Conservation (phyloP, 2,329 filamentous ascomycete genomes). For the Colletotrichum orbiculare region DNA sequence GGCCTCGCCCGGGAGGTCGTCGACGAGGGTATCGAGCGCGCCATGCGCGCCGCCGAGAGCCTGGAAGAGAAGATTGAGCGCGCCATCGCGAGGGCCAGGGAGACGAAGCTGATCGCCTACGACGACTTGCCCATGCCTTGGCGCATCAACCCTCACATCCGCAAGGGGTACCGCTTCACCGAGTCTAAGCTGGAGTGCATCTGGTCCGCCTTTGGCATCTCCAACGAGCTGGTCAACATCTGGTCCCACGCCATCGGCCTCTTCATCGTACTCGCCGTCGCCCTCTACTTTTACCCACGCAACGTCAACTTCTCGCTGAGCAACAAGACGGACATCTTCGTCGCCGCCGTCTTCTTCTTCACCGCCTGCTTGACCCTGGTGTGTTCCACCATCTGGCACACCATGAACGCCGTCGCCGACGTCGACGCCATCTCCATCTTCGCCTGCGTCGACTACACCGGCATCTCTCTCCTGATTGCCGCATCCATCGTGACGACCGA, state of each 20-base stretch:
- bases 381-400: slow-evolving; percentile 98
- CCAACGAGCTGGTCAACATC: slow-evolving; percentile 97
- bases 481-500: slow-evolving; percentile 98
- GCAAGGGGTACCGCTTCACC: slow-evolving; percentile 90
- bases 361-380: slow-evolving; percentile 94
- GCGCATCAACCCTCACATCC: slow-evolving; percentile 95
- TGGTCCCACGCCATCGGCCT: slow-evolving; percentile 95
- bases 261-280: slow-evolving; percentile 86
- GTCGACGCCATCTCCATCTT: slow-evolving; percentile 92
- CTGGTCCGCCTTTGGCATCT: slow-evolving; percentile 82
- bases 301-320: slow-evolving; percentile 88
- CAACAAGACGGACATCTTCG: slow-evolving; percentile 87
- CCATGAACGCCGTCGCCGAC: slow-evolving; percentile 96
- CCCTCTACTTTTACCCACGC: slow-evolving; percentile 95
- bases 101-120: slow-evolving; percentile 87
- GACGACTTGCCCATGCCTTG: slow-evolving; percentile 91
- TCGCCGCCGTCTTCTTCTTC: slow-evolving; percentile 95
- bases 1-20: slow-evolving; percentile 80
- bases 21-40: slow-evolving; percentile 83
- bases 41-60: slow-evolving; percentile 82
- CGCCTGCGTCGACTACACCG: slow-evolving; percentile 97
- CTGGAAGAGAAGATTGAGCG: slow-evolving; percentile 87
- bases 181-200: slow-evolving; percentile 92
- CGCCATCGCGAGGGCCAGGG: slow-evolving; percentile 79
- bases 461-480: slow-evolving; percentile 93